Evolutionary conservation across 108 stramenopile species (phyloP), one percentile per base, ranked within the genome.

Genomic region (Cafeteria roenbergensis): DNA sequence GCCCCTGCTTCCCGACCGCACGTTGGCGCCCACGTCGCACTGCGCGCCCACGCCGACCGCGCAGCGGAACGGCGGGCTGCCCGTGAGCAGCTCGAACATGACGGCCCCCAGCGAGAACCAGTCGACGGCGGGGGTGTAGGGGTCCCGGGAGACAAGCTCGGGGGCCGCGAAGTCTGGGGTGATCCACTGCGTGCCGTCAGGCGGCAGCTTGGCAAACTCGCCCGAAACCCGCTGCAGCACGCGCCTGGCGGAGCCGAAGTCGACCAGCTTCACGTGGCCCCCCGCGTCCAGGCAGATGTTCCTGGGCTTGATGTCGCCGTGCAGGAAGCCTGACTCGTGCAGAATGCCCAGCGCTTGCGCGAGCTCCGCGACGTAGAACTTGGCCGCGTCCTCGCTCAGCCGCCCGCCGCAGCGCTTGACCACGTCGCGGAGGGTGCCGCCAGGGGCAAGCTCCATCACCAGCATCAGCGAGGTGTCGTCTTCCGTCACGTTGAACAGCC

Each of bases 231-330:
- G n/a, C n/a, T n/a, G n/a, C n/a, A n/a, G n/a, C n/a, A n/a, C n/a
- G n/a, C n/a, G n/a, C n/a, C n/a, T n/a, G 52, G 89, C 87, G 1
- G 92, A 90, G 27, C 95, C 95, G 67, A 93, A 94, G 79, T 96
- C 95, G 69, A 94, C 85, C 32, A 96, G 72, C 58, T 93, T 82
- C 0, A 94, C 76, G 64, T 92, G 88, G 0, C 87, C 86, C 38
- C 76, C 79, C 48, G 76, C 66, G 69, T 82, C 78, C 60, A 90
- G 57, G 63, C 92, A 57, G 12, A 93, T 75, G 75, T 93, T 93
- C 63, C 92, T 90, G 9, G 93, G 87, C 71, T 97, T 96, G 31
- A 97, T 53, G 73, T 97, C 95, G 12, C 95, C 84, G 76, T 97
- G 95, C 20, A 94, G 89, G 42, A 97, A 81, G 9, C 92, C 92